These are phyloP conservation scores for Auriculariales sp. DNA, from an alignment of 768 basidiomycete genomes.

Conservation along the genomic window DNA sequence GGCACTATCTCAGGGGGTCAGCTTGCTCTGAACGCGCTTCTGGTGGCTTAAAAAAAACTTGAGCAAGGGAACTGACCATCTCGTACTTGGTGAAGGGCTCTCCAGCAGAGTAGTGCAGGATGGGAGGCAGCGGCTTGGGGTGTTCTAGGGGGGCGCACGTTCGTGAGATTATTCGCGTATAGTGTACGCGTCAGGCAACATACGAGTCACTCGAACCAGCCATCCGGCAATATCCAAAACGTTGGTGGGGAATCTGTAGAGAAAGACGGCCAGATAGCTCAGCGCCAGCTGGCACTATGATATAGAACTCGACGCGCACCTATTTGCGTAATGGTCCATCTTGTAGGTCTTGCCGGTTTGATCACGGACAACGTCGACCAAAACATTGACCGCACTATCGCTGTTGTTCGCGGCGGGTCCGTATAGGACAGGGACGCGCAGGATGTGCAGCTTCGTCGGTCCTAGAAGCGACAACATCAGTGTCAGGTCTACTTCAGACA, in stretches of 20 bases:
- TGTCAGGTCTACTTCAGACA: too few species aligned
- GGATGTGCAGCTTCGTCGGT: conserved; percentile 47
- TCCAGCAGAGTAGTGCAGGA: conserved; percentile 75
- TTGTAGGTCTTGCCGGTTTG: conserved; percentile 78
- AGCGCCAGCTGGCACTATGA: too few species aligned
- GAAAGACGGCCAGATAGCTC: too few species aligned
- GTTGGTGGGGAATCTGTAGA: conserved; percentile 93
- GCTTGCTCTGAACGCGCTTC: too few species aligned
- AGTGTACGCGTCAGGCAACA: conserved; percentile 9
- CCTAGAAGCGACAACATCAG: conserved; percentile 37
- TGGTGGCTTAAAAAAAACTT: too few species aligned
- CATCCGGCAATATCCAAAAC: conserved; percentile 78
- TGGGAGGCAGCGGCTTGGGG: conserved; percentile 37
- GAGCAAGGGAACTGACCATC: too few species aligned
- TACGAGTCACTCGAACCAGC: conserved; percentile 61
- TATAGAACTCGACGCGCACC: too few species aligned
- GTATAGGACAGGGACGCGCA: conserved; percentile 90
- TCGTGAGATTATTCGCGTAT: neutral
- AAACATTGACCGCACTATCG: conserved; percentile 80
- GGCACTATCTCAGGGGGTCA: too few species aligned
- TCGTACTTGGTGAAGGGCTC: conserved; percentile 88
- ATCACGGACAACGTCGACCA: conserved; percentile 76
- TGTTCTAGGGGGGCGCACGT: neutral
- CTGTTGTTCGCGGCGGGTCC: conserved; percentile 73
- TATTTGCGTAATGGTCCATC: conserved; percentile 91